Evolutionary conservation across 371 early-diverging fungal species (phyloP).

Genomic region (Smittium culicis): DNA sequence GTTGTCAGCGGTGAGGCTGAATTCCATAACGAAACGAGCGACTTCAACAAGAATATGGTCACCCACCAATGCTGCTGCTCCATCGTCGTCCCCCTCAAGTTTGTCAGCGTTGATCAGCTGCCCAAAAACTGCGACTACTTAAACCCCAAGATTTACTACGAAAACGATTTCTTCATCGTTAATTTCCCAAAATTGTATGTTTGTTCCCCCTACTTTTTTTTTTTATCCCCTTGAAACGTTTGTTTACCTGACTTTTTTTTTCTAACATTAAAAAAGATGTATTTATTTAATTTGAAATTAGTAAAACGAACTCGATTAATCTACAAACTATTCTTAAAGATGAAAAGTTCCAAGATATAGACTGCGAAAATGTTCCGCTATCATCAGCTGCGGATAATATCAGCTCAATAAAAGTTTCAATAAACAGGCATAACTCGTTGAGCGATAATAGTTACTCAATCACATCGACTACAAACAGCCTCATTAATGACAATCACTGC

Average conservation of each 20-base stretch:
- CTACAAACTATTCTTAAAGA: too few relatives aligned
- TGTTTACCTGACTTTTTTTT: not conserved
- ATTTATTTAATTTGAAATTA: too few relatives aligned
- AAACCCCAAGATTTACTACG: not conserved
- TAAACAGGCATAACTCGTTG: too few relatives aligned
- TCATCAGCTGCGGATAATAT: too few relatives aligned
- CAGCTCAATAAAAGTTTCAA: too few relatives aligned
- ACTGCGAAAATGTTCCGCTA: too few relatives aligned
- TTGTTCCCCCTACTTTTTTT: not conserved
- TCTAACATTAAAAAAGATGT: not conserved
- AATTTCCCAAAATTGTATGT: not conserved
- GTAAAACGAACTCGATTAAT: too few relatives aligned
- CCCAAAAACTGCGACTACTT: not conserved
- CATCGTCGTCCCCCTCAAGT: not conserved
- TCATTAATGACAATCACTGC: too few relatives aligned
- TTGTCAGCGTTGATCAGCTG: not conserved
- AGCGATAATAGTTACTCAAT: too few relatives aligned
- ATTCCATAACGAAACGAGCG: not conserved
- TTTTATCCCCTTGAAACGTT: too few relatives aligned
- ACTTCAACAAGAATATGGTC: not conserved
- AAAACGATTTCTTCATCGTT: not conserved
- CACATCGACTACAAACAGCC: too few relatives aligned
- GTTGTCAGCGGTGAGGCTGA: conserved; percentile 7
- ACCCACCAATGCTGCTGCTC: conserved; percentile 1
- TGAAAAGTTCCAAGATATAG: too few relatives aligned